Percentiles rank a stretch among this genome's conserved stretches.
These are phyloP conservation scores for Neurospora sp. DNA, from an alignment of 495 filamentous ascomycete species.

Conservation along the genomic window DNA sequence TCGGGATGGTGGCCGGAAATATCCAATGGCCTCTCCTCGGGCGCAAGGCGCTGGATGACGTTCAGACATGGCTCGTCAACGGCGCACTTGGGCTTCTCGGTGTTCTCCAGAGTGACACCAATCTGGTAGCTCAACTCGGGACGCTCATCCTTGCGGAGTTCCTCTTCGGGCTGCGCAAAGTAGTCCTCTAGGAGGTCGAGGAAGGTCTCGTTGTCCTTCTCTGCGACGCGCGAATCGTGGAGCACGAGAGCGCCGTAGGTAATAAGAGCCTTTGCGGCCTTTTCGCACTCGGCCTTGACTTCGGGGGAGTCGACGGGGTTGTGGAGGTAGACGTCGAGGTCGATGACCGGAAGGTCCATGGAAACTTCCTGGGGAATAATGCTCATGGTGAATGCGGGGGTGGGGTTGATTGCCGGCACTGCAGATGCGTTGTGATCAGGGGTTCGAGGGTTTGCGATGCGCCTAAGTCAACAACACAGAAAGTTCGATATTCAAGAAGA, in stretches of 20 bases:
- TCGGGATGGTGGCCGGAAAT: slow-evolving; percentile 35
- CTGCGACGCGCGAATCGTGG: slow-evolving; percentile 41
- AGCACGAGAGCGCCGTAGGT: slow-evolving; percentile 40
- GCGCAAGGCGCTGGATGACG: slow-evolving; percentile 36
- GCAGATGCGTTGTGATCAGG: not conserved
- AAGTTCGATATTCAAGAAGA: not conserved
- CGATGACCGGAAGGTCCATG: slow-evolving; percentile 45
- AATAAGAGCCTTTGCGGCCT: slow-evolving; percentile 36
- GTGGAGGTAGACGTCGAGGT: slow-evolving; percentile 37
- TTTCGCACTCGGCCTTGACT: slow-evolving; percentile 34
- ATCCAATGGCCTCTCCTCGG: slow-evolving; percentile 37
- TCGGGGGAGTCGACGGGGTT: slow-evolving; percentile 22
- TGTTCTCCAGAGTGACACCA: slow-evolving; percentile 44
- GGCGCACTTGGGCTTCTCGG: slow-evolving; percentile 45
- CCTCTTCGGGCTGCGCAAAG: slow-evolving; percentile 38
- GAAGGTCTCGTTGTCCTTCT: slow-evolving; percentile 37
- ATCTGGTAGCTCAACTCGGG: slow-evolving; percentile 42
- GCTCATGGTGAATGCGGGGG: not conserved
- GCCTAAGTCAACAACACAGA: not conserved
- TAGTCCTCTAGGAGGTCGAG: slow-evolving; percentile 46
- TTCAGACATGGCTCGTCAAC: slow-evolving; percentile 41
- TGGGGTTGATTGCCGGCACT: not conserved
- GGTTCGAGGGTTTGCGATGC: not conserved
- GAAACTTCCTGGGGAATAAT: slow-evolving; percentile 15
- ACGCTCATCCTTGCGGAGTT: slow-evolving; percentile 33